These are phyloP conservation scores for Neohortaea acidophila DNA, from an alignment of 495 filamentous ascomycete genomes.

Conservation along the genomic window DNA sequence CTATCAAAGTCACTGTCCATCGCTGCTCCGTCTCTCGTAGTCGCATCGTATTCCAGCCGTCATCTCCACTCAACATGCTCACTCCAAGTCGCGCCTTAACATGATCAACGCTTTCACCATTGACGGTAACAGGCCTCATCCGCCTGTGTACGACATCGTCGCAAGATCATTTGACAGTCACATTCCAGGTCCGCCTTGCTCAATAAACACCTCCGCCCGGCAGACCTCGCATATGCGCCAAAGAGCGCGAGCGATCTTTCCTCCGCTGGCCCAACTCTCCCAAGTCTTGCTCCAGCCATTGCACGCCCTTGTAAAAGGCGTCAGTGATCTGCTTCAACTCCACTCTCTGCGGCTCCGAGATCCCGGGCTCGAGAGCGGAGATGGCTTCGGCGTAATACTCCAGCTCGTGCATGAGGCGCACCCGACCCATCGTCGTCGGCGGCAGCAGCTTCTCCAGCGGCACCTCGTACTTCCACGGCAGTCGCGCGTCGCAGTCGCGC, in stretches of 20 bases:
- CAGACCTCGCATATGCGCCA: not conserved
- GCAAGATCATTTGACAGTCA: no score
- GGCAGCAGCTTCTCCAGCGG: not conserved
- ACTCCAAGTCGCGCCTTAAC: no score
- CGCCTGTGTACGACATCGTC: no score
- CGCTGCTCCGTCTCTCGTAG: no score
- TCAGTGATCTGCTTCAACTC: not conserved
- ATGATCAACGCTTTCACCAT: no score
- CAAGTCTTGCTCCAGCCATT: not conserved
- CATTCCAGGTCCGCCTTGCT: no score
- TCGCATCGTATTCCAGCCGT: no score
- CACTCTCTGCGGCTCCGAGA: not conserved
- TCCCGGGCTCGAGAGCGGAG: not conserved
- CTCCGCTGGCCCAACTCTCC: not conserved
- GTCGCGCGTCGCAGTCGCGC: not conserved
- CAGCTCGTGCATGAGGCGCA: not conserved
- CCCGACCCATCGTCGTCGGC: not conserved
- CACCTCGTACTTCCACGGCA: not conserved
- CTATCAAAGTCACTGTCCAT: no score
- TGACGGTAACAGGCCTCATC: no score
- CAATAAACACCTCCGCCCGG: not conserved
- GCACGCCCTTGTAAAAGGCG: not conserved
- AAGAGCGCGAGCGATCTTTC: not conserved
- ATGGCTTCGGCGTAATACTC: conserved; percentile 3
- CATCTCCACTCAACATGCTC: no score